Evolutionary conservation across 2,329 filamentous ascomycete species (phyloP), one percentile per base, ranked within the genome.

Genomic region (Beauveria sp.): DNA sequence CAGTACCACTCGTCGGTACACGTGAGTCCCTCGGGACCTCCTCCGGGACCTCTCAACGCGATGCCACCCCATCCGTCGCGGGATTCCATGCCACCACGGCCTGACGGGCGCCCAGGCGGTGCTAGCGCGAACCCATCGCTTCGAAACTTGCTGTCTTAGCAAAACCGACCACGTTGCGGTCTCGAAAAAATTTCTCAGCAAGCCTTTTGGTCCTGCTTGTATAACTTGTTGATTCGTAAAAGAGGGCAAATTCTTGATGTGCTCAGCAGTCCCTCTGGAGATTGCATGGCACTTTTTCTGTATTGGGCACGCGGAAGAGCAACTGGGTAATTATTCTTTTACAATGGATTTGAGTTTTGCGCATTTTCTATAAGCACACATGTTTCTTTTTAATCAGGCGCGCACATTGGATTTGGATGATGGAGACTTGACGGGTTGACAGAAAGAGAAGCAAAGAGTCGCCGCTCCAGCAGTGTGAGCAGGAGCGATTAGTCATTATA

Each of bases 81-180:
- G 51, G 67, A 75, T 64, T 67, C 67, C 47, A 70, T 72, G 30
- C 67, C 70, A 37, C 65, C 75, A 60, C 66, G 71, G 50, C 61
- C 71, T 57, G 79, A 82, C 54, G 71, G 64, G 22, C 76, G 81
- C 53, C 77, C 80, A 34, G 83, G 82, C 55, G 88, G 88, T n/a
- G 89, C 89, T 4, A 92, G 89, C 68, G 88, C 89, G 18, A 92
- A 86, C 68, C 88, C 89, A 12, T 91, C 89, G 10, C 72, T 92
- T 63, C 84, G 86, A 67, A 92, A 92, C 68, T 73, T 92, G 54
- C 79, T 92, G 59, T 88, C 84, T 53, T 91, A 73, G 76, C 37
- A 24, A 24, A 9, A 51, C 7, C 44, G 46, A 12, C 40, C 12
- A 34, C 22, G 34, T n/a, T 30, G 34, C 12, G 14, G 34, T 37